Percentiles rank a stretch among this genome's conserved stretches.
Conservation (phyloP, 2,329 filamentous ascomycete genomes). For the Fonsecaea pedrosoi region DNA sequence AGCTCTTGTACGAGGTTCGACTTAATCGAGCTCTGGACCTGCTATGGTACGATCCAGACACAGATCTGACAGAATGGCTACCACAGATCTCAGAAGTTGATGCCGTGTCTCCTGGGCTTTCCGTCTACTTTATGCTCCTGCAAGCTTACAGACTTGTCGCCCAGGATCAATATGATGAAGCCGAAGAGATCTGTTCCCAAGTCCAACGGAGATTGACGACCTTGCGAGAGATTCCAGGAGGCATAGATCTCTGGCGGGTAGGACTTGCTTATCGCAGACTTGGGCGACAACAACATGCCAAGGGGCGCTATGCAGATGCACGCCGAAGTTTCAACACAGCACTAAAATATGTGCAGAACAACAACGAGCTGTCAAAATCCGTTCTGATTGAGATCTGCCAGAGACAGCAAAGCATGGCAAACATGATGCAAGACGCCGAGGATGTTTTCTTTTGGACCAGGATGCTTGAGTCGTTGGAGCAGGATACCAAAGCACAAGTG, state of each 20-base stretch:
- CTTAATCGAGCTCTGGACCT: constrained; percentile 35
- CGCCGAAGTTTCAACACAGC: constrained; percentile 35
- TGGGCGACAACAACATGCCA: constrained; percentile 28
- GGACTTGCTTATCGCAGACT: constrained; percentile 35
- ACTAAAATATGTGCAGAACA: constrained; percentile 24
- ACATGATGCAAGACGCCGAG: constrained; percentile 28
- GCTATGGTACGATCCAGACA: constrained; percentile 29
- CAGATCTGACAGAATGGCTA: constrained; percentile 31
- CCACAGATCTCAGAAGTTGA: constrained; percentile 29
- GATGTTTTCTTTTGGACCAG: constrained; percentile 27
- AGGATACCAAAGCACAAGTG: constrained; percentile 25
- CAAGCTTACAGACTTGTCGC: constrained; percentile 33
- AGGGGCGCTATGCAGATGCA: constrained; percentile 25
- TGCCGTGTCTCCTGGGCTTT: constrained; percentile 21
- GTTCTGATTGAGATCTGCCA: constrained; percentile 34
- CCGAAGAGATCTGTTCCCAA: constrained; percentile 22
- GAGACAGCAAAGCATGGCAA: constrained; percentile 31
- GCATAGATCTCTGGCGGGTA: constrained; percentile 31
- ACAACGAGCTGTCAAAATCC: constrained; percentile 20
- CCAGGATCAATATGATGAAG: constrained; percentile 17
- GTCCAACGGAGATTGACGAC: constrained; percentile 23
- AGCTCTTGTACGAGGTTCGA: constrained; percentile 32
- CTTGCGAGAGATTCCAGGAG: constrained; percentile 19
- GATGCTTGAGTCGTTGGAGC: constrained; percentile 24
- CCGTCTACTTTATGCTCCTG: constrained; percentile 31